Evolutionary conservation across 2,329 filamentous ascomycete genomes (phyloP), one percentile per base, ranked within the genome.

Genomic region (Cryphonectria parasitica): DNA sequence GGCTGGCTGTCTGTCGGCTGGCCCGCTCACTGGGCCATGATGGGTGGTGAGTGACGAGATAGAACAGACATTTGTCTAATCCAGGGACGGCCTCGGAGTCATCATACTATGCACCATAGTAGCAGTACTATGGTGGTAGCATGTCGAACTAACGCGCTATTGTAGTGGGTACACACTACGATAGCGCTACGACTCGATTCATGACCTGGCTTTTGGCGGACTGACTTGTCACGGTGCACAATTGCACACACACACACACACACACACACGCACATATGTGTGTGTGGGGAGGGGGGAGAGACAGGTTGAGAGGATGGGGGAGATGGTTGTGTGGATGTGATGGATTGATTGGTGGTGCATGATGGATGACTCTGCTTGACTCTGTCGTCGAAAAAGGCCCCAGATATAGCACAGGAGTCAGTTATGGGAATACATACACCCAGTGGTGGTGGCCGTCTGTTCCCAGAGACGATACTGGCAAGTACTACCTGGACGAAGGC

Each of bases 171-270:
- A 58, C 54, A 31, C 54, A 58, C 54, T 58, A 58, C 28, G 8
- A 31, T 58, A 58, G 54, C 54, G 54, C 54, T 31, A 28, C 25
- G 25, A 34, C 54, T 49, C 54, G 54, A 58, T 58, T 58, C 54
- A 58, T 58, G 54, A 58, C 54, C 25, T 58, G 54, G 28, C 15
- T 19, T 58, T 31, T 58, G 52, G 52, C 11, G 31, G 25, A n/a
- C 11, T 28, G 54, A 31, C 25, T 19, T 17, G 54, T 15, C n/a
- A 56, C 52, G 8, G 52, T 28, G 25, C 25, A 15, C 52, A 56
- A 22, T 45, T 6, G 43, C 41, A 5, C 41, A 17, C 41, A 17
- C 15, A 17, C 41, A 17, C 41, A 4, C 41, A 5, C 41, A 17
- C 41, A 17, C 15, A 17, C 41, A 17, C 41, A 4, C n/a, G n/a